Evolutionary conservation across 202 grass and related monocot genomes (phyloP), one percentile per base, ranked within the genome.

Genomic region (Panicum hallii): DNA sequence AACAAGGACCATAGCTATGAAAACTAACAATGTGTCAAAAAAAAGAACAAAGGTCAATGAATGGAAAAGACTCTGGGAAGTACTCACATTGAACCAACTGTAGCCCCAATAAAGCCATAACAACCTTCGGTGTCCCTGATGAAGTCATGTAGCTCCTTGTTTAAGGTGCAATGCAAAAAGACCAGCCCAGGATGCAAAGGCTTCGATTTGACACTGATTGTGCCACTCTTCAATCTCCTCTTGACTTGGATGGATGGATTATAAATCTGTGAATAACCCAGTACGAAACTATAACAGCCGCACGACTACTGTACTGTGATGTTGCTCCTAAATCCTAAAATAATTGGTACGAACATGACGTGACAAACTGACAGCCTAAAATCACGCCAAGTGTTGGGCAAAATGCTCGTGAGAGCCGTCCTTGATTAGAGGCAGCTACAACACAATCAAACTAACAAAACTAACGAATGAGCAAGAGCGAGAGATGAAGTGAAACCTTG

Each of bases 111-210:
- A 75, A 99, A 99, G 9, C 93, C 97, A 47, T 85, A 88, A 82
- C 94, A 82, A 5, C 97, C 97, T 68, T 91, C 90, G 4, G 81
- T 87, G 41, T 90, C 85, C 81, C 90, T 88, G 64, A 99, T 87
- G 12, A 92, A 93, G 69, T 99, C 93, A 90, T 99, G 91, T 76
- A 99, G 64, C 34, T 94, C 89, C 79, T 92, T 92, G 86, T 96
- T 86, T 63, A 99, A 84, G 22, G 84, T 75, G 83, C 93, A 99
- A 46, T 96, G 74, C 17, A 99, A 67, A 79, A 94, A 99, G 61
- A 99, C 83, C 63, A 85, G 74, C 43, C 97, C 91, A 53, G 97
- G 90, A 84, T 92, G 78, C 64, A 99, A 72, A 66, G 93, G 93
- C 40, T 93, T 93, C 7, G 88, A 82, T 72, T 96, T 99, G 62